Conservation (phyloP, 257 asterid species). For the Solanum rostratum region DNA sequence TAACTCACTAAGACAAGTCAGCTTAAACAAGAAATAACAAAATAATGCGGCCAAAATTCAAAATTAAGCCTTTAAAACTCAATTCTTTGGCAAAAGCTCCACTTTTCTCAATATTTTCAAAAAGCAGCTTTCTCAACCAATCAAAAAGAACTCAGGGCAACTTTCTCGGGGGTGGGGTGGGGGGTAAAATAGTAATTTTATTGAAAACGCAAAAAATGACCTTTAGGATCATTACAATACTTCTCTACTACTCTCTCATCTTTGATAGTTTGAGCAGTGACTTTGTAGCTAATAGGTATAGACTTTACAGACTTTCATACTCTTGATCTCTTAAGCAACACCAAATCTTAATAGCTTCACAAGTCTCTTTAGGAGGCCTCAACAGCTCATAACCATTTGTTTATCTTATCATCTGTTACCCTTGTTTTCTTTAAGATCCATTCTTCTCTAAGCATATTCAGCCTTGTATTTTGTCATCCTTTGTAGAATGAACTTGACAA, state of each 20-base stretch:
- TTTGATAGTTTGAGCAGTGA: not conserved
- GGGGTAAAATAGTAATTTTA: no score
- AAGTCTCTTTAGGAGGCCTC: not conserved
- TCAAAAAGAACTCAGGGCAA: no score
- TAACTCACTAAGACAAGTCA: no score
- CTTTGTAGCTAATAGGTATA: not conserved
- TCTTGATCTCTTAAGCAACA: not conserved
- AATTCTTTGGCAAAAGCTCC: no score
- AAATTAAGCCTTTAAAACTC: no score
- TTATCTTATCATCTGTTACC: not conserved
- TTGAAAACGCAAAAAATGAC: no score
- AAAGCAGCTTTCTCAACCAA: no score
- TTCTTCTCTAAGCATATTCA: not conserved
- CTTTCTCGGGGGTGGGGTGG: no score
- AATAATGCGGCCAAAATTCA: not conserved
- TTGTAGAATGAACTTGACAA: not conserved
- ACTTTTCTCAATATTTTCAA: no score
- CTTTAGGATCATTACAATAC: no score
- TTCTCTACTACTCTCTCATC: no score
- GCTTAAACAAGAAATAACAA: no score
- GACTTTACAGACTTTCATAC: not conserved
- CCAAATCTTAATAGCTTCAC: not conserved
- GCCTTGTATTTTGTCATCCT: not conserved
- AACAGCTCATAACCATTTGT: not conserved
- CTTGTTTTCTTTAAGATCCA: not conserved